Evolutionary conservation across 106 monocot species (phyloP).

Genomic region (Allium sativum): DNA sequence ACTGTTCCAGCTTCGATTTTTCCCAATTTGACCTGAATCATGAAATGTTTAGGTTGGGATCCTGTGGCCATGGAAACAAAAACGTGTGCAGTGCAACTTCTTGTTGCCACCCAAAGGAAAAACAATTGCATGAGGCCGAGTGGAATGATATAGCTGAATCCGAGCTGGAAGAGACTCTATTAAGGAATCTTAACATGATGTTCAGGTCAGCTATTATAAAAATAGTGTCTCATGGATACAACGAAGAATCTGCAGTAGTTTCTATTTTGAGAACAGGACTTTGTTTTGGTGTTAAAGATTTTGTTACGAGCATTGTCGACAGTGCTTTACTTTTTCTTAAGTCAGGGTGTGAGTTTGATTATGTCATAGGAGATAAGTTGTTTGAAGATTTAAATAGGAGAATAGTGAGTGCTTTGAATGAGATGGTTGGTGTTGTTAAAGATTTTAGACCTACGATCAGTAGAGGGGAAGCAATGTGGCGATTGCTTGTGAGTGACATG

Average conservation of each 20-base stretch:
- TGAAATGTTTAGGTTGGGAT: slow-evolving; percentile 9
- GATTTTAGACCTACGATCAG: slow-evolving; percentile 62
- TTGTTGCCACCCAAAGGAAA: slow-evolving; percentile 10
- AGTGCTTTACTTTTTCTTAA: slow-evolving; percentile 45
- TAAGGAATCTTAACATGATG: slow-evolving; percentile 48
- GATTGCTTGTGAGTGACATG: slow-evolving; percentile 71
- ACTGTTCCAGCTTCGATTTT: slow-evolving; percentile 31
- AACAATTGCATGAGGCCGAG: slow-evolving; percentile 45
- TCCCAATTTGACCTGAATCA: slow-evolving; percentile 22
- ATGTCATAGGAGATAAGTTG: slow-evolving; percentile 27
- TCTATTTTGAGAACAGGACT: slow-evolving; percentile 49
- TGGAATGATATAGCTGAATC: slow-evolving; percentile 56
- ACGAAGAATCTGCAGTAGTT: slow-evolving; percentile 47
- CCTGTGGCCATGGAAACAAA: slow-evolving; percentile 38
- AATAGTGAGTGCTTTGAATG: slow-evolving; percentile 47
- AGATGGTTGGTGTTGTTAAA: slow-evolving; percentile 66
- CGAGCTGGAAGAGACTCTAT: slow-evolving; percentile 64
- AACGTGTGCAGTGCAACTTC: slow-evolving; percentile 1
- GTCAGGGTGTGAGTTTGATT: slow-evolving; percentile 36
- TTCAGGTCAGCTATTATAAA: slow-evolving; percentile 53
- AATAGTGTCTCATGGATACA: slow-evolving; percentile 53
- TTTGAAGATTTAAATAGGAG: slow-evolving; percentile 58
- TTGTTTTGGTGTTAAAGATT: slow-evolving; percentile 49
- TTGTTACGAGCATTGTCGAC: slow-evolving; percentile 53
- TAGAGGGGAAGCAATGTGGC: slow-evolving; percentile 82